A percentile compares a stretch with the other conserved stretches of the same genome.
These are phyloP conservation scores for Globisporangium cystogenes DNA, from an alignment of 352 stramenopile species.

Conservation along the genomic window DNA sequence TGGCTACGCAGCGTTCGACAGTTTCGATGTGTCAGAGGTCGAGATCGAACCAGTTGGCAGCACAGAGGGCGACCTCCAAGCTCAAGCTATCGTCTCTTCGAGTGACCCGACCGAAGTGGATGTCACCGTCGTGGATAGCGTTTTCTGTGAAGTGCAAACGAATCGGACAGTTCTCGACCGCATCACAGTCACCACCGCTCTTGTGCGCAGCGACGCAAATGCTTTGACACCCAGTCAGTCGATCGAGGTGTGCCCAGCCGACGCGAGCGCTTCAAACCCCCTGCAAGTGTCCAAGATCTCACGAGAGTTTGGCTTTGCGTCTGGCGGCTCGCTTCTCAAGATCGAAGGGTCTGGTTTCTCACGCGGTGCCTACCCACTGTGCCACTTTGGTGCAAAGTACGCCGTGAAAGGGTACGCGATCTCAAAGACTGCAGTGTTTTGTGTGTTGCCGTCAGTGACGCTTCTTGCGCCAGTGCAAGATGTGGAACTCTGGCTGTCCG, in stretches of 20 bases:
- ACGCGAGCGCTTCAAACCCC: background rate
- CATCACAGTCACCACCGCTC: conserved; percentile 30
- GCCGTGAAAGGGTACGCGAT: conserved; percentile 13
- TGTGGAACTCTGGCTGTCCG: conserved; percentile 31
- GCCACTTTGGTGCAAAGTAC: conserved; percentile 23
- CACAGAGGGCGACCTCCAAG: conserved; percentile 1
- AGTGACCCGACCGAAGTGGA: background rate
- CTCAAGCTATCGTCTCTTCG: conserved; percentile 4
- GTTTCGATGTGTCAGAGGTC: background rate
- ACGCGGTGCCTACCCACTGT: conserved; percentile 12
- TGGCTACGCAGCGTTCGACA: too few species aligned
- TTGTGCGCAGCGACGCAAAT: too few species aligned
- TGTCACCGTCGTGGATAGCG: conserved; percentile 6
- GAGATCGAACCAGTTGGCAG: background rate
- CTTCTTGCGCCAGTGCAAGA: conserved; percentile 1
- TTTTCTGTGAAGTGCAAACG: conserved; percentile 11
- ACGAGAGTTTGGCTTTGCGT: conserved; percentile 8
- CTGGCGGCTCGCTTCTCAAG: conserved; percentile 24
- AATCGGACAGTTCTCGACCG: background rate
- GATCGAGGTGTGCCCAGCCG: background rate
- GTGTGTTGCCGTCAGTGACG: conserved; percentile 16
- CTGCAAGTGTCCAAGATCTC: background rate
- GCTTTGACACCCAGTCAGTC: too few species aligned
- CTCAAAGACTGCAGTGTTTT: conserved; percentile 19
- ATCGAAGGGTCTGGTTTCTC: conserved; percentile 27